Base-by-base conservation (phyloP, 805 yeast genomes). In the Suhomyces xylopsoci region DNA sequence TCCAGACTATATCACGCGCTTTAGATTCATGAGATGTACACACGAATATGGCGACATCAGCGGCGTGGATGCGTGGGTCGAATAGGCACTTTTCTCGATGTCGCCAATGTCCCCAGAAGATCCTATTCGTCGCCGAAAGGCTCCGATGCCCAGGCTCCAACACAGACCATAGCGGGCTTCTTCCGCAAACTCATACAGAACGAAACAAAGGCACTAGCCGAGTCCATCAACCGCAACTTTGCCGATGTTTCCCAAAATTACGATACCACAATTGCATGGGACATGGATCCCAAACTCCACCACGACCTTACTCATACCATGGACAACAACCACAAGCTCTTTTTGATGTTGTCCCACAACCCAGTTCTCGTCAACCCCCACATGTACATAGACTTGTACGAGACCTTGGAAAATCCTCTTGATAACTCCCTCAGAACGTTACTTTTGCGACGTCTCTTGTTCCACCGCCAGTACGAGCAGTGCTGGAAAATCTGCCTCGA, bases 351-450 rank as follows among this genome's bases (percentile, higher is more conserved):
- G 36, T 61, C 70, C 2, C 67, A 63, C 55, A 67, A 66, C 47
- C 77, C 78, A 1, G 53, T 62, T 19, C 51, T 60, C n/a, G 63
- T 74, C 8, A 64, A 64, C 34, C 73, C 76, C 8, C 51, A 58
- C 19, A 53, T 65, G 24, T 65, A 72, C 48, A 41, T 63, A 9
- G 52, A 62, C 30, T 59, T 60, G 44, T 56, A 60, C 48, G 52
- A 58, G 10, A 47, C 54, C 20, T 30, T 60, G 28, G 61, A 57
- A 22, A 55, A 55, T 4, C 58, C 59, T 5, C 50, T 67, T 12
- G 64, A 62, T 36, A 62, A 56, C 15, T 55, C 55, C 7, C 52
- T 59, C 46, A 58, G 61, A 47, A 52, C 53, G n/a, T 57, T 69
- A 24, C 52, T 70, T 6, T 53, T 70, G n/a, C 56, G 61, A 28